Evolutionary conservation across 768 basidiomycete species (phyloP).

Genomic region (Russula sp.): DNA sequence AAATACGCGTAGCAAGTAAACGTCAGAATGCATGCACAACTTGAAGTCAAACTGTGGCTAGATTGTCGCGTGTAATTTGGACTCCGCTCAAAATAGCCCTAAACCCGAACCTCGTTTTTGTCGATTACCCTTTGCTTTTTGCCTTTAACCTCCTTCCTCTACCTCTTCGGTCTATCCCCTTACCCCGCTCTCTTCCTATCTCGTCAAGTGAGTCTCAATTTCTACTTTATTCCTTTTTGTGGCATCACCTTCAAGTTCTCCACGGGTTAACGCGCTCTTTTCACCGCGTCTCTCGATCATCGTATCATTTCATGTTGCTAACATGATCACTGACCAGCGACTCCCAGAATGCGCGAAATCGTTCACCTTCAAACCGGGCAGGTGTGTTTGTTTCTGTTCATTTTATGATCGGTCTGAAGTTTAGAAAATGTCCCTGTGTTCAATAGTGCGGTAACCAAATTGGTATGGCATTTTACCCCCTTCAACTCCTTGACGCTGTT

Average conservation of each 20-base stretch:
- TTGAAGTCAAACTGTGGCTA: constrained; percentile 5
- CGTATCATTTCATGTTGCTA: constrained; percentile 15
- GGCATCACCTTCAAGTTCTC: not conserved
- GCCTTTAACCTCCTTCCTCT: constrained; percentile 18
- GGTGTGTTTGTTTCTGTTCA: constrained; percentile 41
- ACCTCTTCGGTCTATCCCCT: constrained; percentile 17
- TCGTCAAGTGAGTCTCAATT: constrained; percentile 19
- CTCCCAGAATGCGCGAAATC: constrained; percentile 91
- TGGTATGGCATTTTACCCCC: constrained; percentile 48
- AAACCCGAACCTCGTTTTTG: constrained; percentile 25
- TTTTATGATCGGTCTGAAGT: constrained; percentile 11
- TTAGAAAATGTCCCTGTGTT: constrained; percentile 30
- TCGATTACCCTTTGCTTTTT: constrained; percentile 14
- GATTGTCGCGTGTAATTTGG: not conserved
- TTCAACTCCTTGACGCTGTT: not conserved
- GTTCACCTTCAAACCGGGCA: constrained; percentile 99
- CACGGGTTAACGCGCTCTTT: not conserved
- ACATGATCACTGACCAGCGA: not conserved
- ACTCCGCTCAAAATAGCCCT: constrained; percentile 23
- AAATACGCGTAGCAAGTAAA: not conserved
- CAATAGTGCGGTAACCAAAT: constrained; percentile 98
- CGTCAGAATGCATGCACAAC: not conserved
- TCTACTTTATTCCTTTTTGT: not conserved
- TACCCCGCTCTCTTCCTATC: constrained; percentile 19
- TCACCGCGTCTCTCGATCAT: constrained; percentile 7